Evolutionary conservation across 768 basidiomycete genomes (phyloP).

Genomic region (Podaxis pistillaris): DNA sequence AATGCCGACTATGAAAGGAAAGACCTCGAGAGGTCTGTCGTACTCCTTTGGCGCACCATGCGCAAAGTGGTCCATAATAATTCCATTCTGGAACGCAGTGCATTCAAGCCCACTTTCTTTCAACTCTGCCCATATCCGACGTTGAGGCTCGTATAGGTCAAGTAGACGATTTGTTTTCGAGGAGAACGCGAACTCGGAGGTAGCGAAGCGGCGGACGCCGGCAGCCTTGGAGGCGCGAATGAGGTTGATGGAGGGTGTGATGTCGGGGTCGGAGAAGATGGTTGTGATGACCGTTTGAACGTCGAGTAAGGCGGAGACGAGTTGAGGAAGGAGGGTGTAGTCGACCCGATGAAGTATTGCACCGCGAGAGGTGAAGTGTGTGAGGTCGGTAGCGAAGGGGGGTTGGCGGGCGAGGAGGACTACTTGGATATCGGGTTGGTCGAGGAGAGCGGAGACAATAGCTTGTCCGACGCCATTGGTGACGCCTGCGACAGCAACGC

Average conservation of each 20-base stretch:
- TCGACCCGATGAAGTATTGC: not conserved
- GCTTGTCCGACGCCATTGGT: constrained; percentile 9
- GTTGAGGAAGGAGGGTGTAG: not conserved
- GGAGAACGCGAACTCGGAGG: not conserved
- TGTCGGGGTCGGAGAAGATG: not conserved
- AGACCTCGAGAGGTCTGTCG: not conserved
- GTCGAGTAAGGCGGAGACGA: not conserved
- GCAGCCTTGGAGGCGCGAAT: not conserved
- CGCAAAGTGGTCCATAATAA: constrained; percentile 3
- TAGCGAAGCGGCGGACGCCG: not conserved
- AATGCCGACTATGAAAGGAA: not conserved
- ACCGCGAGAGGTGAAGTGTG: not conserved
- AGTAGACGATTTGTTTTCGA: not conserved
- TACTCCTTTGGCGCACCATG: not conserved
- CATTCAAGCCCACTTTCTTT: constrained; percentile 2
- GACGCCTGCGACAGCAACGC: constrained; percentile 9
- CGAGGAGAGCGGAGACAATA: constrained; percentile 1
- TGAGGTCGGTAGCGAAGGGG: not conserved
- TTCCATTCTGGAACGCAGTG: constrained; percentile 3
- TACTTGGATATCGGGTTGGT: not conserved
- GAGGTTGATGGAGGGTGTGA: not conserved
- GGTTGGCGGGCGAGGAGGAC: not conserved
- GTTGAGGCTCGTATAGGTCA: not conserved
- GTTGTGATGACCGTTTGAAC: not conserved
- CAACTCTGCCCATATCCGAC: not conserved